Conservation (phyloP, 768 basidiomycete genomes). For the Lactarius sp. region DNA sequence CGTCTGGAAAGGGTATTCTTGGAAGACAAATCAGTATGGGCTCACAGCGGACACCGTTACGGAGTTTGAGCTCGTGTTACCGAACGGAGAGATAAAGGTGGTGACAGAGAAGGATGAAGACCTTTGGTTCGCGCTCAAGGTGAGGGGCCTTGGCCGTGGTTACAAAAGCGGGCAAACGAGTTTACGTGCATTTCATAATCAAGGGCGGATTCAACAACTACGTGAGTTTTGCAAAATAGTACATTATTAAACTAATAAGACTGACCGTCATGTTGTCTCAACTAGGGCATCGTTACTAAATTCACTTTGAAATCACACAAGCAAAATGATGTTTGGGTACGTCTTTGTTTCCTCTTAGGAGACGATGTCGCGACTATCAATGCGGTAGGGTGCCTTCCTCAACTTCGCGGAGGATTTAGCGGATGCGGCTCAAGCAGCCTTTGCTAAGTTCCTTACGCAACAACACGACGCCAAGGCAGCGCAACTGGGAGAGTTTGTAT, state of each 20-base stretch:
- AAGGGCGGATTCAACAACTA: conserved; percentile 21
- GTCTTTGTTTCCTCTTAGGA: not conserved
- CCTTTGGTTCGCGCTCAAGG: conserved; percentile 22
- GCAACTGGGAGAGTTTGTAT: conserved; percentile 2
- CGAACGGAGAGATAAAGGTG: conserved; percentile 27
- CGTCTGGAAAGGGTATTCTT: conserved; percentile 31
- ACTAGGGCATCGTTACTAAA: conserved; percentile 21
- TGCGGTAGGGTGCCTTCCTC: not conserved
- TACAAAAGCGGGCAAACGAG: not conserved
- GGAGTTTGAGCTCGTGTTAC: conserved; percentile 30
- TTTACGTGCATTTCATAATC: not conserved
- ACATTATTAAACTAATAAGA: not conserved
- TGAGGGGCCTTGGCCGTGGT: not conserved
- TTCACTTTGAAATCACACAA: conserved; percentile 8
- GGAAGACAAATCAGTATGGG: conserved; percentile 34
- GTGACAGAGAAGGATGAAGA: conserved; percentile 15
- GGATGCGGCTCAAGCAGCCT: not conserved
- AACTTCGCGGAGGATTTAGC: not conserved
- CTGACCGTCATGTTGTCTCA: not conserved
- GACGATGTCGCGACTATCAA: not conserved
- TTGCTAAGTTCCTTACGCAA: not conserved
- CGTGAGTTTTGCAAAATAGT: not conserved
- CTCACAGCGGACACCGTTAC: conserved; percentile 35
- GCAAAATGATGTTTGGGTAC: conserved; percentile 21
- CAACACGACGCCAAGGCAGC: conserved; percentile 9